A percentile compares a stretch with the other conserved stretches of the same genome.
Evolutionary conservation across 345 rosid genomes (phyloP).

Genomic region (Ricinus communis): DNA sequence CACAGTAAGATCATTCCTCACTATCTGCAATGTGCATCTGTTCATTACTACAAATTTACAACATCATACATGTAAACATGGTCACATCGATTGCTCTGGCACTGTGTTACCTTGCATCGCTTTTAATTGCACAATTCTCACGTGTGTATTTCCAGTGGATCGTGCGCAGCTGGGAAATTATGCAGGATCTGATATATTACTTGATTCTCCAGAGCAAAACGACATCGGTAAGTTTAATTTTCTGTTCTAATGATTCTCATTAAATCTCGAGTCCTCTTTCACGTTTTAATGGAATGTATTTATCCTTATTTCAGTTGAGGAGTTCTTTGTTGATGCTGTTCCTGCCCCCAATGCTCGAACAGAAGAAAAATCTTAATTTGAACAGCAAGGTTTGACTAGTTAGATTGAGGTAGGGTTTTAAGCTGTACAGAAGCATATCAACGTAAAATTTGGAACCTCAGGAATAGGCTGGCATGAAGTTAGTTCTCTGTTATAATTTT

Average conservation of each 20-base stretch:
- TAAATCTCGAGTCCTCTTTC: background rate
- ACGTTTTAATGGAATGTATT: background rate
- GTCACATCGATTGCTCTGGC: background rate
- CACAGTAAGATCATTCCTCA: background rate
- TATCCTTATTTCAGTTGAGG: conserved; percentile 8
- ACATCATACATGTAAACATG: background rate
- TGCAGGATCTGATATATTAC: background rate
- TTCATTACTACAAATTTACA: too few relatives aligned
- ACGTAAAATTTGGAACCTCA: background rate
- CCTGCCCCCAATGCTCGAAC: background rate
- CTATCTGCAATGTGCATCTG: background rate
- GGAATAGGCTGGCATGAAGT: background rate
- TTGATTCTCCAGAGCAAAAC: conserved; percentile 1
- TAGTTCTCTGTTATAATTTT: background rate
- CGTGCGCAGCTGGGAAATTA: background rate
- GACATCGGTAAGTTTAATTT: background rate
- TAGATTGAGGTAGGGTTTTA: background rate
- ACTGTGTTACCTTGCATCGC: background rate
- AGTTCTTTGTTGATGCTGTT: conserved; percentile 2
- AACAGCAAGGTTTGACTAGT: background rate
- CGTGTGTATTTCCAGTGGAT: background rate
- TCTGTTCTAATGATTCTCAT: background rate
- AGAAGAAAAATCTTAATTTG: background rate
- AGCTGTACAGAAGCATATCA: background rate
- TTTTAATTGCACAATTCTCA: background rate